phyloP scores from a whole-genome alignment of 176 grass and related monocot genomes.

The Zoysia pacifica region DNA sequence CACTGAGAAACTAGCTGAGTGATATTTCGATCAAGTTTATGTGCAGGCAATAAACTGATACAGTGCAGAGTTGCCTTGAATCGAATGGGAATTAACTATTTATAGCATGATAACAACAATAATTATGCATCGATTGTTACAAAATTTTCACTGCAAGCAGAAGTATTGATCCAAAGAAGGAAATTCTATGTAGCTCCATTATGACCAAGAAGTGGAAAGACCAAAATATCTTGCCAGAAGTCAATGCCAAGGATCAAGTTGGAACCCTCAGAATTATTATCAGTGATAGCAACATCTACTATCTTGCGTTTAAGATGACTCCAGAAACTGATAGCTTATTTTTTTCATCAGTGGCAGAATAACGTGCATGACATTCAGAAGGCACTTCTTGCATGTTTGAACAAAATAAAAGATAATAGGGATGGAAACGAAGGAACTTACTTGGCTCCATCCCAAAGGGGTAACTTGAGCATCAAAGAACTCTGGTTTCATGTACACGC shows the following conservation, averaged over 20 bases:
- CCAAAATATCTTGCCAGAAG: too few species aligned
- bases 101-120: not conserved
- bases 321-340: not conserved
- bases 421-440: not conserved
- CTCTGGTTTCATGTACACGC: conserved; percentile 39
- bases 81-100: not conserved
- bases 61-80: not conserved
- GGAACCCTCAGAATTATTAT: not conserved
- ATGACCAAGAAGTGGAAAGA: not conserved
- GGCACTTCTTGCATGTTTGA: not conserved
- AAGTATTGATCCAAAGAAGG: not conserved
- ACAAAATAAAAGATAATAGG: not conserved
- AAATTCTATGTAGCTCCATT: not conserved
- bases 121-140: not conserved
- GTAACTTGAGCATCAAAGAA: conserved; percentile 68
- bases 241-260: not conserved
- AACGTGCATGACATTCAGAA: not conserved
- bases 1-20: not conserved
- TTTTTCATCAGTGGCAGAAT: not conserved
- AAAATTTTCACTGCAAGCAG: not conserved
- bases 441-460: conserved; percentile 65
- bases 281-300: not conserved
- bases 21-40: not conserved
- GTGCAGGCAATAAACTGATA: not conserved
- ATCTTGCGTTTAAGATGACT: not conserved